Conservation (phyloP, 176 grass and related monocot species). For the Lolium rigidum region DNA sequence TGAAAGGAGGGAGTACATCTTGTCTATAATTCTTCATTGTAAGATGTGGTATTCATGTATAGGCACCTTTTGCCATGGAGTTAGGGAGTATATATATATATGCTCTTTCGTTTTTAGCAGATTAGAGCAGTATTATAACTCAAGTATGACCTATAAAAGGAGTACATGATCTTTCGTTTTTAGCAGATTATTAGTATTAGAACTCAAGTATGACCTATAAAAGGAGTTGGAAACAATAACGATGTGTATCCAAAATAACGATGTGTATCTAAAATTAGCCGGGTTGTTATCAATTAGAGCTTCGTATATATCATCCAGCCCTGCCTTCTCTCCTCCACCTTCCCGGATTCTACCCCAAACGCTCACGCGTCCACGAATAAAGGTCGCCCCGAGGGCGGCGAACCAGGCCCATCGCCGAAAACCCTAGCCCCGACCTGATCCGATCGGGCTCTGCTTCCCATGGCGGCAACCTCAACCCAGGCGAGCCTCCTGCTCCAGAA, state of each 20-base stretch:
- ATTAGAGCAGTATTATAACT: too few species aligned
- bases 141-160: too few species aligned
- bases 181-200: neutral
- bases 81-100: too few species aligned
- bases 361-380: constrained; percentile 53
- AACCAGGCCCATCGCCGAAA: constrained; percentile 37
- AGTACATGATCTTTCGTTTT: too few species aligned
- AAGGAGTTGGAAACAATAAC: constrained; percentile 17
- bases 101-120: too few species aligned
- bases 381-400: constrained; percentile 57
- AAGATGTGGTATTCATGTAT: too few species aligned
- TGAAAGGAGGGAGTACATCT: too few species aligned
- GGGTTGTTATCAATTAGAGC: constrained; percentile 25
- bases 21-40: too few species aligned
- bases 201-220: constrained; percentile 2
- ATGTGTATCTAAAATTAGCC: constrained; percentile 20
- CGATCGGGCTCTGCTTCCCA: constrained; percentile 59
- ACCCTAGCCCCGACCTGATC: constrained; percentile 71
- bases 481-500: constrained; percentile 91
- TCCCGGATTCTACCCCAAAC: constrained; percentile 39
- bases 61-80: too few species aligned
- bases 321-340: constrained; percentile 20
- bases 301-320: constrained; percentile 41
- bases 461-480: constrained; percentile 73
- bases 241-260: constrained; percentile 12